A percentile compares a stretch with the other conserved stretches of the same genome.
Conservation (phyloP, 2,329 filamentous ascomycete species). For the Phialocephala subalpina region DNA sequence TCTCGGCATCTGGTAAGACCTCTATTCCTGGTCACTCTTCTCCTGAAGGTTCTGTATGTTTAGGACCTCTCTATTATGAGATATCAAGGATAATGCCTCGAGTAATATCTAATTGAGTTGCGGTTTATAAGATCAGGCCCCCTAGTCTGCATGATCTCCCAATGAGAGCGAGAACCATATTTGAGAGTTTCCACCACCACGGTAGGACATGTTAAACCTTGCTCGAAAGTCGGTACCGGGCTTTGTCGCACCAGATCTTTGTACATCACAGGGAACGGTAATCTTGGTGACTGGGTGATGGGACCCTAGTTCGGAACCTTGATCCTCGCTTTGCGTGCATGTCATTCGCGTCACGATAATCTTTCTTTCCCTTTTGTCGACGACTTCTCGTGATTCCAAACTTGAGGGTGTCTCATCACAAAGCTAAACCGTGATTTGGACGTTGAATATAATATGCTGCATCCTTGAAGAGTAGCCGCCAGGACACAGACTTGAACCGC, state of each 20-base stretch:
- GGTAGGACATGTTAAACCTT: conserved; percentile 2
- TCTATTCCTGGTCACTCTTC: not conserved
- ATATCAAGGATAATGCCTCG: conserved; percentile 14
- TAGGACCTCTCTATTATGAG: not conserved
- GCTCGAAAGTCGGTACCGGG: conserved; percentile 7
- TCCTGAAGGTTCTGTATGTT: conserved; percentile 8
- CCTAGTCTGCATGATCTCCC: conserved; percentile 11
- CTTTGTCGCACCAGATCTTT: conserved; percentile 28
- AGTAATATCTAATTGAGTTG: conserved; percentile 2
- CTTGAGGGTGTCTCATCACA: not conserved
- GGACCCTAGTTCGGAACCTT: conserved; percentile 24
- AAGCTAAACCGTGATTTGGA: not conserved
- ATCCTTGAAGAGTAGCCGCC: not conserved
- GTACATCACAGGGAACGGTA: conserved; percentile 21
- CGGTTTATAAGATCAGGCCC: not conserved
- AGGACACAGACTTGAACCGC: not conserved
- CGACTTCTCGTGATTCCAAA: not conserved
- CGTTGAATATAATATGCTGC: not conserved
- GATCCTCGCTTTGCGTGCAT: conserved; percentile 24
- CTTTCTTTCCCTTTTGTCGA: not conserved
- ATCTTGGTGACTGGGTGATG: conserved; percentile 21
- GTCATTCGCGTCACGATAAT: not conserved
- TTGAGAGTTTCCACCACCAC: conserved; percentile 15
- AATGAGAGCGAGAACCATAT: conserved; percentile 1
- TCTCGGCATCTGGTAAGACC: not conserved